Evolutionary conservation across 192 early-diverging fungal species (phyloP).

Genomic region (Coemansia umbellata): DNA sequence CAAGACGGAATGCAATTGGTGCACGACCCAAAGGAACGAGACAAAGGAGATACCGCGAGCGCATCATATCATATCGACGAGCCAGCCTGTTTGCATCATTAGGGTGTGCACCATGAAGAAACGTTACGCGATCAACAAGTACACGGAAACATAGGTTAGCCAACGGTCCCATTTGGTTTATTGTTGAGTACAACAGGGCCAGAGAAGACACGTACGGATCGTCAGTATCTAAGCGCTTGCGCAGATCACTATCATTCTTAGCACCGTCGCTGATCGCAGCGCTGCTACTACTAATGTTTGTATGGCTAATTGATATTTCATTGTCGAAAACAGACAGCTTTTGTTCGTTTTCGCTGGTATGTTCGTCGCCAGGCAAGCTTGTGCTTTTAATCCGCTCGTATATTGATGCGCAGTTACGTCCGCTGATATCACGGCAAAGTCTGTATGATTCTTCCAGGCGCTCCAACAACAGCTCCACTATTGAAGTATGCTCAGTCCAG

Average conservation of each 20-base stretch:
- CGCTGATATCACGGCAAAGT: constrained; percentile 34
- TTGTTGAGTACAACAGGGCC: constrained; percentile 31
- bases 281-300: not conserved
- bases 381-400: constrained; percentile 31
- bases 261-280: too few species aligned
- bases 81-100: constrained; percentile 3
- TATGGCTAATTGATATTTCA: constrained; percentile 17
- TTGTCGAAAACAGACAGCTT: constrained; percentile 18
- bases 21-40: constrained; percentile 37
- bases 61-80: constrained; percentile 22
- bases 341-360: not conserved
- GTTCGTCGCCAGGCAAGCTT: constrained; percentile 23
- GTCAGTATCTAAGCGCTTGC: not conserved
- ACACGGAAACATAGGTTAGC: constrained; percentile 38
- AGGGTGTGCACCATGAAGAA: not conserved
- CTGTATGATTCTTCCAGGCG: constrained; percentile 26
- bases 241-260: not conserved
- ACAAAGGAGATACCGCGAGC: constrained; percentile 30
- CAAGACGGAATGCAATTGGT: constrained; percentile 33
- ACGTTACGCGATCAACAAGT: constrained; percentile 30
- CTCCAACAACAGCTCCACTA: constrained; percentile 20
- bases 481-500: constrained; percentile 28
- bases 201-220: constrained; percentile 27
- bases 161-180: constrained; percentile 35
- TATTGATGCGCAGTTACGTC: constrained; percentile 17